A percentile compares a stretch with the other conserved stretches of the same genome.
Conservation (phyloP, 495 filamentous ascomycete genomes). For the Extremus antarcticus region DNA sequence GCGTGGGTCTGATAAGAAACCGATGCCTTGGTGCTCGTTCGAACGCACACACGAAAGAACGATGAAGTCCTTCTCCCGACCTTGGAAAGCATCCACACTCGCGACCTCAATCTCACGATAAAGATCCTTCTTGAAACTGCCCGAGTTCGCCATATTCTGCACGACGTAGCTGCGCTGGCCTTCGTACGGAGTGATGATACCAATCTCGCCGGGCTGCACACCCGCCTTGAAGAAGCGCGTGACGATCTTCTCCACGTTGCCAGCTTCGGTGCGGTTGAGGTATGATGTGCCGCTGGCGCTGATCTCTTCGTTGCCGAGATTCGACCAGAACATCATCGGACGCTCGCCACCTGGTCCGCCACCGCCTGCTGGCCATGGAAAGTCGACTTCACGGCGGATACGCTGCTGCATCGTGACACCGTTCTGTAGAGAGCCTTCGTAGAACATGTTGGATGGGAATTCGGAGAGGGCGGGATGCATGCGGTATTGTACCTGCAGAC, state of each 20-base stretch:
- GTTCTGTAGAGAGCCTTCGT: conserved; percentile 94
- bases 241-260: conserved; percentile 95
- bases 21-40: conserved; percentile 98
- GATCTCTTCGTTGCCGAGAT: conserved; percentile 94
- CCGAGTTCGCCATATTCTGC: conserved; percentile 94
- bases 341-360: conserved; percentile 44
- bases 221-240: conserved; percentile 99
- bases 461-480: conserved; percentile 98
- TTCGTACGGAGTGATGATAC: conserved; percentile 98
- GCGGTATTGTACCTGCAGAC: conserved; percentile 94
- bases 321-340: conserved; percentile 99
- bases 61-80: conserved; percentile 98
- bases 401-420: conserved; percentile 85
- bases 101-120: conserved; percentile 99
- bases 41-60: conserved; percentile 96
- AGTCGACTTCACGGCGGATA: conserved; percentile 87
- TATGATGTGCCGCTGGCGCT: conserved; percentile 96
- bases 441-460: conserved; percentile 99
- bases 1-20: conserved; percentile 95
- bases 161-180: conserved; percentile 98
- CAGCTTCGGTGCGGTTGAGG: conserved; percentile 91
- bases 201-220: conserved; percentile 80
- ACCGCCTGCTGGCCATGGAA: conserved; percentile 76
- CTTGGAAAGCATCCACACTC: conserved; percentile 97
- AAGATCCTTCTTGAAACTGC: conserved; percentile 93